Conservation (phyloP, 176 grass and related monocot species). For the Eragrostis nindensis region DNA sequence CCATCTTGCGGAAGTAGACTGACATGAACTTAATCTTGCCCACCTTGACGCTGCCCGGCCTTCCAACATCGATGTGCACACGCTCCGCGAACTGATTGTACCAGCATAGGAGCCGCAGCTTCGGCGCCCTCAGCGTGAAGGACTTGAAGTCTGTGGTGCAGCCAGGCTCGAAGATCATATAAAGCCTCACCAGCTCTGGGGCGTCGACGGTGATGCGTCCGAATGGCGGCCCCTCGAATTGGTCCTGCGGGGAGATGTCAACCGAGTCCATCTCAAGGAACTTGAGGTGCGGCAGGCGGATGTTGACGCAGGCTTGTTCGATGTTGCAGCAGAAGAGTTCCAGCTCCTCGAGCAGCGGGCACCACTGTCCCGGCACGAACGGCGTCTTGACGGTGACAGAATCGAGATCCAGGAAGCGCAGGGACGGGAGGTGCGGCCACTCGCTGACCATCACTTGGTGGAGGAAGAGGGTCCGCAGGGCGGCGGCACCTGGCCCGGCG, state of each 20-base stretch:
- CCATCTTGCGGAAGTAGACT: background rate
- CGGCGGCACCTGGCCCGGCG: background rate
- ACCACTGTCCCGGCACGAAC: background rate
- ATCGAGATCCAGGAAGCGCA: background rate
- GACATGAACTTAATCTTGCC: background rate
- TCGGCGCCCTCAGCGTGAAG: constrained; percentile 4
- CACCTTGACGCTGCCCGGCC: background rate
- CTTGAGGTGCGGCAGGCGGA: constrained; percentile 5
- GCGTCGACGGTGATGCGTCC: background rate
- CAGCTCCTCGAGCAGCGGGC: constrained; percentile 1
- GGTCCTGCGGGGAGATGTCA: background rate
- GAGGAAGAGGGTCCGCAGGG: background rate
- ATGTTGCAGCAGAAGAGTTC: background rate
- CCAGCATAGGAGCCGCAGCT: background rate
- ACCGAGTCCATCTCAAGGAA: background rate
- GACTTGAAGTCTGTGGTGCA: background rate
- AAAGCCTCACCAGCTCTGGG: background rate
- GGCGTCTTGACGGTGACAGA: background rate
- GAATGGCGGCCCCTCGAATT: background rate
- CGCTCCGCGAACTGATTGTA: constrained; percentile 8
- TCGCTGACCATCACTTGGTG: background rate
- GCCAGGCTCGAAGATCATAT: background rate
- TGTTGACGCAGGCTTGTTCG: background rate
- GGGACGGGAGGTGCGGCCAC: constrained; percentile 15
- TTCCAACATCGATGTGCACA: constrained; percentile 16